phyloP scores from a whole-genome alignment of 2,329 filamentous ascomycete species.

The Diaporthe sp. region DNA sequence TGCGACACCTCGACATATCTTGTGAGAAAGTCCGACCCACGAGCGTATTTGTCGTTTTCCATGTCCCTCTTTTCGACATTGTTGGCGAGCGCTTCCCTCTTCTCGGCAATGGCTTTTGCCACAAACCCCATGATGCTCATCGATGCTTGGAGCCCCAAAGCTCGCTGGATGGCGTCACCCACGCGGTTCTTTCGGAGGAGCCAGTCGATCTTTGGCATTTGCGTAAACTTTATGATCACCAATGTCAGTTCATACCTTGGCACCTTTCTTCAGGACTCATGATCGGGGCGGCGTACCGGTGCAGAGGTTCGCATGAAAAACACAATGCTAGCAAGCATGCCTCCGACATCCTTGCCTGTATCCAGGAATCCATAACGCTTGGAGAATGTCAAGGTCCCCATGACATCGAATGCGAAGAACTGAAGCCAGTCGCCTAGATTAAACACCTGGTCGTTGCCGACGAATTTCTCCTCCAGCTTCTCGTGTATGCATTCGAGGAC shows the following conservation, averaged over 20 bases:
- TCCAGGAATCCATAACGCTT: constrained; percentile 50
- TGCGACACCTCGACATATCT: constrained; percentile 42
- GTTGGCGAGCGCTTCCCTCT: constrained; percentile 17
- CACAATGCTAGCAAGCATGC: constrained; percentile 46
- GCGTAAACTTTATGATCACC: constrained; percentile 1
- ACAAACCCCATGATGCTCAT: constrained; percentile 20
- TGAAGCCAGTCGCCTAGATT: constrained; percentile 49
- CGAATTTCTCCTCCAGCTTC: constrained; percentile 44
- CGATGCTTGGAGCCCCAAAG: constrained; percentile 24
- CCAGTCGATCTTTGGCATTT: constrained; percentile 24
- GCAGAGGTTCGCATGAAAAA: constrained; percentile 45
- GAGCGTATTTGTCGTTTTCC: constrained; percentile 21
- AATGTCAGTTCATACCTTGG: neutral
- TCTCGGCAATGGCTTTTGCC: constrained; percentile 23
- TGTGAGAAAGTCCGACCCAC: constrained; percentile 41
- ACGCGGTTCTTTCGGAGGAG: constrained; percentile 24
- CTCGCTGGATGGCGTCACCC: constrained; percentile 15
- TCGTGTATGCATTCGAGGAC: constrained; percentile 42
- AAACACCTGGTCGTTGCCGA: constrained; percentile 30
- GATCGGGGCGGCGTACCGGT: constrained; percentile 42
- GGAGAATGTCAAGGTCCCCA: constrained; percentile 49
- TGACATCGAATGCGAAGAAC: constrained; percentile 52
- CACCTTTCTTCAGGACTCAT: neutral
- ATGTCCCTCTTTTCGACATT: neutral
- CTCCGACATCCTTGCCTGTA: constrained; percentile 46